Percentiles rank a stretch among this genome's conserved stretches.
phyloP scores from a whole-genome alignment of 2,329 filamentous ascomycete species.

The Ramularia endophylla region DNA sequence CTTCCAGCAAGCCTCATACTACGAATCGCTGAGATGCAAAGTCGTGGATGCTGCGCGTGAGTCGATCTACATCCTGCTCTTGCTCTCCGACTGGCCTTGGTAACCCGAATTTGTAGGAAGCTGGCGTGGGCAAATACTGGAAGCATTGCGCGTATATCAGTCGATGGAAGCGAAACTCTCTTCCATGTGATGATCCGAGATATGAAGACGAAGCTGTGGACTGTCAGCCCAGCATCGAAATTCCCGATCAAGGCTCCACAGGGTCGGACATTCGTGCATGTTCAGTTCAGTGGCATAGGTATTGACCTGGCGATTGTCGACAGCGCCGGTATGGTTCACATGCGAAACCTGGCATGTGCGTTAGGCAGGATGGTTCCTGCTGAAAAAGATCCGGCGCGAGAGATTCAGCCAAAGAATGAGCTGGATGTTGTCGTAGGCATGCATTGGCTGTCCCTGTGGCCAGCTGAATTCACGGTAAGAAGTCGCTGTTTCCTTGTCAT shows the following conservation, averaged over 20 bases:
- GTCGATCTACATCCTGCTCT: slow-evolving; percentile 29
- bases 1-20: slow-evolving; percentile 59
- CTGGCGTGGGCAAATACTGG: slow-evolving; percentile 86
- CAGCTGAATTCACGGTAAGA: slow-evolving; percentile 27
- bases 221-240: slow-evolving; percentile 64
- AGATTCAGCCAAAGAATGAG: slow-evolving; percentile 62
- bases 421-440: slow-evolving; percentile 72
- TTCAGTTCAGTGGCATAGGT: slow-evolving; percentile 73
- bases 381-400: slow-evolving; percentile 50
- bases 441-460: slow-evolving; percentile 64
- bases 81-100: slow-evolving; percentile 5
- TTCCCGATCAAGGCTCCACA: slow-evolving; percentile 58
- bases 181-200: slow-evolving; percentile 67
- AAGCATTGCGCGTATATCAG: slow-evolving; percentile 73
- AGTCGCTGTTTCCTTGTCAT: not conserved
- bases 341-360: slow-evolving; percentile 64
- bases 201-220: slow-evolving; percentile 66
- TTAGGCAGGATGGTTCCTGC: slow-evolving; percentile 63
- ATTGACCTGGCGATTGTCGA: slow-evolving; percentile 82
- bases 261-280: slow-evolving; percentile 65
- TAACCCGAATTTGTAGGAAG: slow-evolving; percentile 47
- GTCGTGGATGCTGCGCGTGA: slow-evolving; percentile 76
- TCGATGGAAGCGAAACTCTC: slow-evolving; percentile 64
- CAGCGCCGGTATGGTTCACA: slow-evolving; percentile 66
- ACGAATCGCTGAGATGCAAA: slow-evolving; percentile 69